Percentiles rank a stretch among this genome's conserved stretches.
These are phyloP conservation scores for Epicoccum nigrum DNA, from an alignment of 2,329 filamentous ascomycete species.

Conservation along the genomic window DNA sequence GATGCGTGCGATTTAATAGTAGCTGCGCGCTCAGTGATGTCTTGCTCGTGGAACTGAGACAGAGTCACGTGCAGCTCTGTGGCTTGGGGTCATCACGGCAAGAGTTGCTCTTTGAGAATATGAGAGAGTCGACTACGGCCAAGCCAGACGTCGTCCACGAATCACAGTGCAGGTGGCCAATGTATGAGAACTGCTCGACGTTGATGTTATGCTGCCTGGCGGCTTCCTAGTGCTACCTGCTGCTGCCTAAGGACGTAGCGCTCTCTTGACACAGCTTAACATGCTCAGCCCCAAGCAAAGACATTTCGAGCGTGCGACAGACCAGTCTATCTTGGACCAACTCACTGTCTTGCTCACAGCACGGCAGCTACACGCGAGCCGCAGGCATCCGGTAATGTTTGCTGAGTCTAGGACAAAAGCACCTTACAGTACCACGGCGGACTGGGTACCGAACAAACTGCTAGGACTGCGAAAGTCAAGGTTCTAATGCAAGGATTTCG, in stretches of 20 bases:
- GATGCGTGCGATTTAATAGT: slow-evolving; percentile 8
- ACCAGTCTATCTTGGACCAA: background rate
- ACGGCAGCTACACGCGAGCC: slow-evolving; percentile 1
- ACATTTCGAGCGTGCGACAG: background rate
- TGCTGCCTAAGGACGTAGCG: slow-evolving; percentile 36
- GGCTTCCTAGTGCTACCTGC: slow-evolving; percentile 36
- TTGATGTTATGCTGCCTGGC: slow-evolving; percentile 22
- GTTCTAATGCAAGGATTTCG: too few species aligned
- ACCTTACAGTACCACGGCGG: too few species aligned
- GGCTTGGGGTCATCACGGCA: slow-evolving; percentile 4
- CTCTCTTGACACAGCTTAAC: slow-evolving; percentile 4
- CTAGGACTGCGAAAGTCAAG: too few species aligned
- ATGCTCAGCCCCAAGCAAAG: background rate
- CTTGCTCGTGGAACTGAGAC: background rate
- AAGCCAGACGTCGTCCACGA: background rate
- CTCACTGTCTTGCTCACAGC: background rate
- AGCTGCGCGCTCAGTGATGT: background rate
- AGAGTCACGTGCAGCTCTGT: slow-evolving; percentile 10
- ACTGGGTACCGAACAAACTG: too few species aligned
- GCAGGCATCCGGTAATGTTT: background rate
- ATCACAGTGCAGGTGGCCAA: background rate
- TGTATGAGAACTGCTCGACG: background rate
- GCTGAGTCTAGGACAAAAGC: background rate
- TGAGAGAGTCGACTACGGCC: background rate
- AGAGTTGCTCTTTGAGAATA: slow-evolving; percentile 3